Evolutionary conservation across 2,329 filamentous ascomycete species (phyloP), one percentile per base, ranked within the genome.

Genomic region (Neopestalotiopsis sp.): DNA sequence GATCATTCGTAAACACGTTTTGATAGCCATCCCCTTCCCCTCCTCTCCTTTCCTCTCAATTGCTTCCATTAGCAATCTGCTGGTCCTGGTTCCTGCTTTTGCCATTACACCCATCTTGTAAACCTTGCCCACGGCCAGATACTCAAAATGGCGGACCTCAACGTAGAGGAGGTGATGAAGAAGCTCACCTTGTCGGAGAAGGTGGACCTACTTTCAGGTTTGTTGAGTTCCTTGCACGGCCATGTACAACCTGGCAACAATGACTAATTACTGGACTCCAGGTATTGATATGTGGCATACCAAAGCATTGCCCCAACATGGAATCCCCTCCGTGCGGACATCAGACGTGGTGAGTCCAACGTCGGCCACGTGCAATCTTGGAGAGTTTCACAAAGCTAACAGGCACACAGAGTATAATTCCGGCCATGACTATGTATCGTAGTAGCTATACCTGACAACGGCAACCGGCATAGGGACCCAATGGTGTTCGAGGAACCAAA

Each of bases 221-320:
- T 66, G 79, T 71, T 24, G 1, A 10, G 5, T 17, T 59, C 13
- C 4, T 14, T 24, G 6, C 24, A 14, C 45, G 24, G 20, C 45
- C 20, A 17, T n/a, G 9, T n/a, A 1, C n/a, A 17, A 24, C n/a
- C 2, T 9, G 17, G 17, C 3, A 7, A 49, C 17, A 2, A 28
- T 69, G n/a, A 61, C 64, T 2, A 71, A 58, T 65, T 58, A 57
- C 45, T 34, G 7, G 12, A 34, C 30, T 67, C 34, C 68, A 87
- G 89, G 89, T 68, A 85, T 87, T 72, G 90, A 92, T 79, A 92
- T 92, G 75, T 93, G 91, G 91, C 89, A 92, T 74, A 91, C 90
- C 42, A 87, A 88, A 72, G 78, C 87, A 14, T 81, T 92, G 6
- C 87, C 88, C 10, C 77, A 88, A 28, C 85, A 90, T 74, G 87